Conservation (phyloP, 257 asterid species). For the Ballota nigra region DNA sequence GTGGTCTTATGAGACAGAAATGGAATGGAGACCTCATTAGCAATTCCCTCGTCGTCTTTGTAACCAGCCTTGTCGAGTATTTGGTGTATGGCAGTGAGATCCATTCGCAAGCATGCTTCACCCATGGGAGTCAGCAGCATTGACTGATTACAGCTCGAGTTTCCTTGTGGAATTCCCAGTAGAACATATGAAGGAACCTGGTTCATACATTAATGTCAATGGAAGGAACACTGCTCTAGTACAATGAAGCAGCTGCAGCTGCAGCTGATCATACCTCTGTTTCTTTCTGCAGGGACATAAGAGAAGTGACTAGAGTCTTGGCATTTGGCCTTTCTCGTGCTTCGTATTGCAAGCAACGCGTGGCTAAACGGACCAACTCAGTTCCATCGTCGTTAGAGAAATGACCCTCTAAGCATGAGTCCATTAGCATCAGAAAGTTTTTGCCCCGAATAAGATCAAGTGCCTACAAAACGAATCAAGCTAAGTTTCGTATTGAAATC, state of each 20-base stretch:
- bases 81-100: conserved; percentile 85
- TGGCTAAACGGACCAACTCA: conserved; percentile 82
- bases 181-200: conserved; percentile 86
- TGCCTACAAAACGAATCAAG: conserved; percentile 33
- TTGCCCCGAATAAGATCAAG: conserved; percentile 63
- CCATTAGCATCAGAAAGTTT: conserved; percentile 60
- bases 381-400: conserved; percentile 82
- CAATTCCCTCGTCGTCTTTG: conserved; percentile 90
- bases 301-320: conserved; percentile 61
- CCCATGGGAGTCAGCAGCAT: conserved; percentile 71
- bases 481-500: neutral
- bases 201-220: neutral
- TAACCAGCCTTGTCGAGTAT: conserved; percentile 73
- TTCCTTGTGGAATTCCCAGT: conserved; percentile 69
- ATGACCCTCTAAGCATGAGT: conserved; percentile 88
- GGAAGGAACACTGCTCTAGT: neutral
- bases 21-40: conserved; percentile 58
- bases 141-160: conserved; percentile 29
- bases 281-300: conserved; percentile 78
- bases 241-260: neutral
- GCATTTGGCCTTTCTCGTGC: conserved; percentile 91
- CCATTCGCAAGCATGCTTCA: conserved; percentile 94
- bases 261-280: conserved; percentile 59
- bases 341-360: conserved; percentile 93
- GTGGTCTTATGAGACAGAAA: no score